A percentile compares a stretch with the other conserved stretches of the same genome.
These are phyloP conservation scores for Exophiala sp. DNA, from an alignment of 2,329 filamentous ascomycete species.

Conservation along the genomic window DNA sequence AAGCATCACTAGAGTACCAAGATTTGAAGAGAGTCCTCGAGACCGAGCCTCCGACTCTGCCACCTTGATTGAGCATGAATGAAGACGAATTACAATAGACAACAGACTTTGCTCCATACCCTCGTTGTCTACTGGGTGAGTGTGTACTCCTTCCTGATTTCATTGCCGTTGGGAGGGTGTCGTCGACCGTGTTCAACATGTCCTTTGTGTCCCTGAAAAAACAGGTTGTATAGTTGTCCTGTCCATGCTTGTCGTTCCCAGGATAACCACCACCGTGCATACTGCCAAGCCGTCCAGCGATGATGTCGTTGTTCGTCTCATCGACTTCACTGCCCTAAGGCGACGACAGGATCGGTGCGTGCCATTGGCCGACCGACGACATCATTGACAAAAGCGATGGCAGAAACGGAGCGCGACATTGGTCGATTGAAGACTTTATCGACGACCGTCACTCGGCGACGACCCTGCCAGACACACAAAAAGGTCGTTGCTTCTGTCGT, in stretches of 20 bases:
- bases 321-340: too few relatives aligned
- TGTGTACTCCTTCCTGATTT: background rate
- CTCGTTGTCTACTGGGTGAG: constrained; percentile 2
- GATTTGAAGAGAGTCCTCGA: constrained; percentile 1
- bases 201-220: background rate
- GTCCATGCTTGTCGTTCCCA: background rate
- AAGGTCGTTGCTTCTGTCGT: background rate
- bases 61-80: constrained; percentile 18
- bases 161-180: background rate
- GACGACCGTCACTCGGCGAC: too few relatives aligned
- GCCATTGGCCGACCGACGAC: background rate
- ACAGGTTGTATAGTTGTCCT: too few relatives aligned
- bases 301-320: background rate
- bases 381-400: constrained; percentile 1
- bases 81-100: constrained; percentile 17
- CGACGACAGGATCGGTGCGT: too few relatives aligned
- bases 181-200: background rate
- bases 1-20: background rate
- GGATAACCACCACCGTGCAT: background rate
- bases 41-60: constrained; percentile 1
- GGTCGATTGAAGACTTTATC: constrained; percentile 6
- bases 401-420: constrained; percentile 12
- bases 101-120: constrained; percentile 2
- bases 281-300: too few relatives aligned
- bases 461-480: background rate